Evolutionary conservation across 192 early-diverging fungal species (phyloP), one percentile per base, ranked within the genome.

Genomic region (Geranomyces michiganensis): DNA sequence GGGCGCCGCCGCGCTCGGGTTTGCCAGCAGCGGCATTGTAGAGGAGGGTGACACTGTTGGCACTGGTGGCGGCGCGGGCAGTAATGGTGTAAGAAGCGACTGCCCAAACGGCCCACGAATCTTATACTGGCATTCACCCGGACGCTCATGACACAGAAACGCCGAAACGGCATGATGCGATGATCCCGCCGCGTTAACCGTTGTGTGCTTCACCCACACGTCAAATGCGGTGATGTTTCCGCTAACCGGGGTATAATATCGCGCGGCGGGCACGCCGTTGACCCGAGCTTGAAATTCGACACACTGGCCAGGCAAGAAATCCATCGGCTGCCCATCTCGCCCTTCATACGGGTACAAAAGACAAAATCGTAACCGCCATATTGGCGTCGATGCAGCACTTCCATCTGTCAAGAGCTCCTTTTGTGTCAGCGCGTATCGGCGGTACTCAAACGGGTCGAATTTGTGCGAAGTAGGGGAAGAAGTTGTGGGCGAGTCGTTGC

Each of bases 71-170:
- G 15, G 58, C 17, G 29, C 12, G 31, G 19, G 12, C 33, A 64
- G 44, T 15, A 62, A 36, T 0, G 81, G 81, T 12, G 58, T 13
- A 13, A 79, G 64, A 7, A 79, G 32, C 4, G 75, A 61, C 6
- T 61, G 29, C 22, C 81, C 81, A 68, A 82, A 76, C 36, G 81
- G 78, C 27, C 81, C 81, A 21, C 81, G 73, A 51, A 82, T 73
- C 71, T 79, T 80, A 69, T 77, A 70, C 51, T 82, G 81, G 0
- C 71, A 14, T 45, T 82, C 81, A 1, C 78, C 81, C 24, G 73
- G 67, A 13, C 55, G 44, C 29, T 79, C 69, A 6, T 22, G 27
- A n/a, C 68, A 30, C 47, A 79, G 31, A 21, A 29, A 69, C 2
- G 4, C 9, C 0, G 58, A 10, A 2, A 74, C 31, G 15, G 14